These are phyloP conservation scores for Plectranthus barbatus DNA, from an alignment of 257 asterid species.

Conservation along the genomic window DNA sequence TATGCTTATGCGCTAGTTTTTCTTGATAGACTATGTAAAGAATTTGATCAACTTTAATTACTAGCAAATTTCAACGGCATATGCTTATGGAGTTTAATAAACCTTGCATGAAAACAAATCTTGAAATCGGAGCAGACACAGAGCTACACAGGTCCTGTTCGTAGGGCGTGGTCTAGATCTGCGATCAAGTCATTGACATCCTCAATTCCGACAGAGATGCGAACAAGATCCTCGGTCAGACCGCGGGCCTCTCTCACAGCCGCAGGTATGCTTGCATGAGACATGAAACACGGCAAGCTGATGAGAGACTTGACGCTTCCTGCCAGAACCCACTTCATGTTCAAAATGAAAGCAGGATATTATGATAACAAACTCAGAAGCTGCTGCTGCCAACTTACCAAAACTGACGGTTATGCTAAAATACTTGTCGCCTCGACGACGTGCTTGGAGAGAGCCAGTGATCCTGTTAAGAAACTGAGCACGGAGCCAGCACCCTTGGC, in stretches of 20 bases:
- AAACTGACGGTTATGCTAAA: conserved; percentile 84
- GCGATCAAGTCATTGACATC: conserved; percentile 72
- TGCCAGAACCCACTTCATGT: too few species aligned
- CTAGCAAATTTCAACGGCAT: not conserved
- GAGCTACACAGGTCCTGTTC: conserved; percentile 45
- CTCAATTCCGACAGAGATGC: conserved; percentile 77
- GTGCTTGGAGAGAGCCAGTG: conserved; percentile 77
- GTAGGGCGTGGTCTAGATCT: conserved; percentile 62
- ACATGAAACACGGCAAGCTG: conserved; percentile 82
- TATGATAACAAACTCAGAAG: not conserved
- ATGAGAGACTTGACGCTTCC: conserved; percentile 79
- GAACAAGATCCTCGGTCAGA: conserved; percentile 65
- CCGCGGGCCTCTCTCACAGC: conserved; percentile 65
- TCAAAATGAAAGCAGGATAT: not conserved
- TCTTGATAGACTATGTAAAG: not conserved
- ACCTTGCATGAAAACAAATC: not conserved
- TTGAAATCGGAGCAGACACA: not conserved
- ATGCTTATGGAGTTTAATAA: not conserved
- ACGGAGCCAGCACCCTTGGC: conserved; percentile 94
- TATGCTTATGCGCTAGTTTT: not conserved
- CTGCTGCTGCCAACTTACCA: conserved; percentile 41
- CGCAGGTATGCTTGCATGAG: conserved; percentile 69
- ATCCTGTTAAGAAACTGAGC: conserved; percentile 75
- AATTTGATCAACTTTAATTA: conserved; percentile 13
- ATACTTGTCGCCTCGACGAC: conserved; percentile 67